These are phyloP conservation scores for Periconia digitata DNA, from an alignment of 2,329 filamentous ascomycete genomes.

Conservation along the genomic window DNA sequence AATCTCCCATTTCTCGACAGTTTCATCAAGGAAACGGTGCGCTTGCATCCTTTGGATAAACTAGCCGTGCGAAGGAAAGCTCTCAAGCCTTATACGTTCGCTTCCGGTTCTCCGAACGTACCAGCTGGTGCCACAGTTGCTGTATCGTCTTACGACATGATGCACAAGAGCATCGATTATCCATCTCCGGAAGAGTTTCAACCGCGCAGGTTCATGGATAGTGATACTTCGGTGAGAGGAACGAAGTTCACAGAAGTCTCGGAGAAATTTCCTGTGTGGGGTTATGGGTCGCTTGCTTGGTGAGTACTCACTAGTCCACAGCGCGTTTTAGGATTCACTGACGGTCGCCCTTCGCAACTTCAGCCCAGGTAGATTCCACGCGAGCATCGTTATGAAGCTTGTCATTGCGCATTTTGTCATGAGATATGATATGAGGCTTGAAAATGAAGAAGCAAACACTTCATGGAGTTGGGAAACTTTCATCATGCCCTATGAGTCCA, in stretches of 20 bases:
- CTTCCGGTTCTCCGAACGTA: conserved; percentile 1
- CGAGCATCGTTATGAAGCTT: conserved; percentile 14
- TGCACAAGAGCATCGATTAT: too few species aligned
- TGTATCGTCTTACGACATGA: conserved; percentile 17
- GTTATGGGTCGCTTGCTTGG: conserved; percentile 15
- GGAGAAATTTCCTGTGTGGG: conserved; percentile 14
- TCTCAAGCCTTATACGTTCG: conserved; percentile 14
- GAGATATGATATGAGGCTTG: conserved; percentile 10
- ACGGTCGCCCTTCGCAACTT: not conserved
- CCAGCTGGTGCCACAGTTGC: conserved; percentile 13
- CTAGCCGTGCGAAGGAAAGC: conserved; percentile 19
- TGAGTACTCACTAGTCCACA: not conserved
- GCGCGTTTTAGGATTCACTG: not conserved
- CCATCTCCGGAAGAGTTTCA: too few species aligned
- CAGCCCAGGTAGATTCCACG: conserved; percentile 5
- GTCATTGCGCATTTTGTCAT: conserved; percentile 12
- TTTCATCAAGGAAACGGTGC: conserved; percentile 19
- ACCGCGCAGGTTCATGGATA: conserved; percentile 14
- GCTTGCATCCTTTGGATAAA: conserved; percentile 17
- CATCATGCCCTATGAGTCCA: conserved; percentile 15
- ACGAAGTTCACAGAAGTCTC: conserved; percentile 14
- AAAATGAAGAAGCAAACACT: conserved; percentile 12
- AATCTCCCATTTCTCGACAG: conserved; percentile 16
- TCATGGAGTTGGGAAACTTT: conserved; percentile 18
- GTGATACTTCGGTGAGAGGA: conserved; percentile 6